phyloP scores from a whole-genome alignment of 257 asterid species.

The Solanum stenotomum region DNA sequence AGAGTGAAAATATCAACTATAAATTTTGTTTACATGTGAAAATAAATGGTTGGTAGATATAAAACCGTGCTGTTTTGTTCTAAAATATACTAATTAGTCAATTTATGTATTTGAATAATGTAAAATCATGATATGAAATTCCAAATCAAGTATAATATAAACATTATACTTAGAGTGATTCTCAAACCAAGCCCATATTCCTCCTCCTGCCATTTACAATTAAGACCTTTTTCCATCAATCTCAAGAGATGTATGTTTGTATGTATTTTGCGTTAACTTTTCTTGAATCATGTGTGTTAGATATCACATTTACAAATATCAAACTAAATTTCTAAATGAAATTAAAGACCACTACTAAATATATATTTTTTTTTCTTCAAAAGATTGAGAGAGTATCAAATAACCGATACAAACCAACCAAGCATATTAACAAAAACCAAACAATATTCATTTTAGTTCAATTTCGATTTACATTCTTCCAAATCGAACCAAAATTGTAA shows the following conservation, averaged over 20 bases:
- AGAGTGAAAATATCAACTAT: background rate
- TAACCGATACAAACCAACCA: background rate
- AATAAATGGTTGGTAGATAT: background rate
- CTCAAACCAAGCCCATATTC: background rate
- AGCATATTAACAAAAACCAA: background rate
- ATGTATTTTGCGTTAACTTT: background rate
- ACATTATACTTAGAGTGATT: no score
- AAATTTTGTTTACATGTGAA: background rate
- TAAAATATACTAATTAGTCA: no score
- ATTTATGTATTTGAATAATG: background rate
- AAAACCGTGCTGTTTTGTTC: background rate
- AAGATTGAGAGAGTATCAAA: fast-evolving
- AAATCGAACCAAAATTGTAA: background rate
- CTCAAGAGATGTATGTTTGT: background rate
- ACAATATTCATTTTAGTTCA: background rate
- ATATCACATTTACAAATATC: background rate
- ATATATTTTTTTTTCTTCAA: background rate
- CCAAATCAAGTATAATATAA: no score
- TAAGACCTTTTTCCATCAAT: background rate
- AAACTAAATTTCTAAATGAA: background rate
- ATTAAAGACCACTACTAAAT: background rate
- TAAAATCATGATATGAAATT: background rate
- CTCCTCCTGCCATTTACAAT: background rate
- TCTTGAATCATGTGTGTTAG: background rate
- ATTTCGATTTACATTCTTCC: background rate